Base-by-base conservation (phyloP, 2,329 filamentous ascomycete species). In the Incumbomyces delicatus region DNA sequence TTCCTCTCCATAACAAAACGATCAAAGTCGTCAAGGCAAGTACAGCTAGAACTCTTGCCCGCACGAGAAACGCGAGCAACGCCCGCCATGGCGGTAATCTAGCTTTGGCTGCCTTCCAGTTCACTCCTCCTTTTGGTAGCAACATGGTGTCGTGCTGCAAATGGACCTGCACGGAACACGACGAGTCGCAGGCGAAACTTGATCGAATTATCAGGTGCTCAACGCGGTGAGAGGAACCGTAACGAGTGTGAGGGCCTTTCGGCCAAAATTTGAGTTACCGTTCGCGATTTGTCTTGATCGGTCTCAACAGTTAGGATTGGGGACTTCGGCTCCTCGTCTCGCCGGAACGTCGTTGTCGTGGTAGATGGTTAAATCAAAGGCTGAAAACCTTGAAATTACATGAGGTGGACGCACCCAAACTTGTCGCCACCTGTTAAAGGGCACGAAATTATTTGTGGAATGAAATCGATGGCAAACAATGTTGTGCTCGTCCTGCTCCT, bases 81-180 rank as follows among this genome's bases (percentile, higher is more conserved):
- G 83, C 82, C 64, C 87, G 79, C 57, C 80, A 81, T 48, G 87
- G 83, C 36, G 88, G 87, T 58, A 95, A 71, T 61, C 80, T 78
- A 59, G 85, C 76, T 70, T 80, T 85, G 57, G 89, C 84, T 56
- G 86, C 84, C 74, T 94, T 95, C 89, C 90, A 96, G 66, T 81
- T 88, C 61, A 90, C 77, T 64, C 87, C 86, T 65, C 85, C 85
- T 69, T 94, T 94, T 55, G 87, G 85, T 59, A 94, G 80, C 71
- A 95, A 80, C 89, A 95, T 95, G 53, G 56, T 72, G 61, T 41
- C 34, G 13, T 16, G 27, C 13, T 20, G n/a, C 11, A 33, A 5
- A 8, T 2, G 29, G 13, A 33, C 18, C 18, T 2, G 22, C 13
- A 13, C 35, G 13, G 29, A 20, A 29, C 22, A n/a, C 20, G 18